Base-by-base conservation (phyloP, 2,329 filamentous ascomycete species). In the Seiridium unicorne region DNA sequence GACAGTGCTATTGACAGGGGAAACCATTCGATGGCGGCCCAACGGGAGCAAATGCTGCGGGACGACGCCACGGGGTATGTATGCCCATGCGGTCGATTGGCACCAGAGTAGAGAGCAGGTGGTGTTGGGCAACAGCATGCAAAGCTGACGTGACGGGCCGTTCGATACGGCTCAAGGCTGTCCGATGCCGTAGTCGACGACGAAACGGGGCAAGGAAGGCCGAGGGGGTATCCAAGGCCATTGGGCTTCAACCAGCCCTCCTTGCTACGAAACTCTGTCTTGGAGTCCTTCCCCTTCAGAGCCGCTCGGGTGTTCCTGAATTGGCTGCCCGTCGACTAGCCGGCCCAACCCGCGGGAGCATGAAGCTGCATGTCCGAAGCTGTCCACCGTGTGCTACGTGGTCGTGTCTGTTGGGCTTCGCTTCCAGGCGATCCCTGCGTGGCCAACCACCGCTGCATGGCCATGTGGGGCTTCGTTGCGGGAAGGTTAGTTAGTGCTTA, bases 71-170 rank as follows among this genome's bases (percentile, higher is more conserved):
- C 58, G 63, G 63, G 61, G 62, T 62, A 63, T 61, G 63, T 62
- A 26, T 35, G 32, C 48, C 64, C 64, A 67, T 63, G 64, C 55
- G 18, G 57, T 58, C 48, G 61, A 63, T 61, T 55, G 10, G 49
- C 58, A 46, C 42, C 51, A 32, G 55, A 63, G 60, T 61, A 55
- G 60, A 51, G 38, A 55, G 62, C 60, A 57, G 57, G 36, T 53
- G 58, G 61, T 57, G 63, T 68, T 66, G 62, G 62, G 64, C 65
- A 66, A 57, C 65, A 63, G 66, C 51, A 67, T 67, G 65, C 63
- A 58, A 60, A 57, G 64, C 62, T 61, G 62, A 64, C 55, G 65
- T 51, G 61, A 62, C 62, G 36, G 51, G 36, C 62, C 64, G 61
- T 64, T 62, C 61, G 61, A 47, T 61, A 57, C 61, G 48, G 61